These are phyloP conservation scores for Magnaporthiopsis poae DNA, from an alignment of 2,329 filamentous ascomycete genomes.

Conservation along the genomic window DNA sequence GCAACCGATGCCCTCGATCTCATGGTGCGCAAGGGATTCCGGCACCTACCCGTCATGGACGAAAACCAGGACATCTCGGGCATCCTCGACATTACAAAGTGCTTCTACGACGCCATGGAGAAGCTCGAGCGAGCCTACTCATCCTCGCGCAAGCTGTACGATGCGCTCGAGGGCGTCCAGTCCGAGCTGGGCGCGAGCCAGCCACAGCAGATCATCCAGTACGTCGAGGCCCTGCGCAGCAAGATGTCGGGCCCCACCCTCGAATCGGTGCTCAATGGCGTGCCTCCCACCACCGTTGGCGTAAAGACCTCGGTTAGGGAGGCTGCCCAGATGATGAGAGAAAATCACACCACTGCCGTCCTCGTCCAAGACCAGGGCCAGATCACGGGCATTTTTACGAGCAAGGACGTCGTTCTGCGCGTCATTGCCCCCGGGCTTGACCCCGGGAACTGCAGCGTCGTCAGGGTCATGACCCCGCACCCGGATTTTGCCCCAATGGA, in stretches of 20 bases:
- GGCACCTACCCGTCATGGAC: conserved; percentile 97
- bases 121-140: conserved; percentile 96
- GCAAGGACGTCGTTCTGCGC: conserved; percentile 95
- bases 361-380: conserved; percentile 92
- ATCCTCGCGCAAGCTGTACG: conserved; percentile 94
- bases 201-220: conserved; percentile 97
- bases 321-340: conserved; percentile 91
- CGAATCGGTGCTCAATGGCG: conserved; percentile 83
- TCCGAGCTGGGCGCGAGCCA: conserved; percentile 92
- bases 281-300: conserved; percentile 87
- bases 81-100: conserved; percentile 97
- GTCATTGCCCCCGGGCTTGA: conserved; percentile 95
- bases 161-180: conserved; percentile 93
- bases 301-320: conserved; percentile 95
- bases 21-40: conserved; percentile 97
- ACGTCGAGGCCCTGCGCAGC: conserved; percentile 84
- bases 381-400: conserved; percentile 98
- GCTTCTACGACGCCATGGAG: conserved; percentile 99
- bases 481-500: conserved; percentile 97
- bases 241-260: conserved; percentile 98
- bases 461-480: conserved; percentile 97
- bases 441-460: conserved; percentile 88
- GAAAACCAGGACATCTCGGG: conserved; percentile 99
- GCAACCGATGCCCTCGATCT: conserved; percentile 93
- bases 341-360: conserved; percentile 94